Evolutionary conservation across 192 early-diverging fungal species (phyloP), one percentile per base, ranked within the genome.

Genomic region (Gigaspora rosea): DNA sequence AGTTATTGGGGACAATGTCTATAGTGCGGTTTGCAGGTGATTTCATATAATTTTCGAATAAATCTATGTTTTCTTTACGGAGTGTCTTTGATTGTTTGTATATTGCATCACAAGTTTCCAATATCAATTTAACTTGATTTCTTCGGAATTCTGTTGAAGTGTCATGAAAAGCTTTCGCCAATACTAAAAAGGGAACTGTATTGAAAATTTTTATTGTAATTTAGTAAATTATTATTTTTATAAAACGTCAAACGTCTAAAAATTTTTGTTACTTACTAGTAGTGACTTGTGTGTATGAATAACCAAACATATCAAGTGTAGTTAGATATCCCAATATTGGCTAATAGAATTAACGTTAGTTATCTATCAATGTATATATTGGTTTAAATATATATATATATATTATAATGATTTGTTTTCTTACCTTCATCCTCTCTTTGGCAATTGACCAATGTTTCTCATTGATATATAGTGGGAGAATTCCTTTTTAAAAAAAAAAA

Each of bases 91-190:
- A 80, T 52, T 71, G 58, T 46, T 48, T 56, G 72, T 85, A 85
- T 61, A 85, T 85, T 18, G 79, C 79, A 71, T 85, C 83, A 51
- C 83, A 85, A n/a, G 81, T 82, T 46, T 82, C 78, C 13, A 85
- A 77, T 41, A 85, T 81, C 50, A 82, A 70, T 47, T 75, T 62
- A 56, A 82, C 73, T 64, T 85, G 83, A n/a, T 67, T 59, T 70
- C 79, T 77, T 20, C 63, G 78, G 61, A 82, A 82, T 18, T 85
- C 81, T 2, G 80, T 79, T 69, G 76, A 67, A 1, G 83, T 76
- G 6, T 76, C 73, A 27, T 75, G 71, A 15, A 85, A 73, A 11
- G 83, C 79, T 67, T 75, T 82, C 12, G 61, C 71, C 41, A 85
- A 70, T 13, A 85, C 76, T 5, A 85, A 56, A 78, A 81, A 85